phyloP scores from a whole-genome alignment of 495 filamentous ascomycete species.

The Geoglossum glabrum region DNA sequence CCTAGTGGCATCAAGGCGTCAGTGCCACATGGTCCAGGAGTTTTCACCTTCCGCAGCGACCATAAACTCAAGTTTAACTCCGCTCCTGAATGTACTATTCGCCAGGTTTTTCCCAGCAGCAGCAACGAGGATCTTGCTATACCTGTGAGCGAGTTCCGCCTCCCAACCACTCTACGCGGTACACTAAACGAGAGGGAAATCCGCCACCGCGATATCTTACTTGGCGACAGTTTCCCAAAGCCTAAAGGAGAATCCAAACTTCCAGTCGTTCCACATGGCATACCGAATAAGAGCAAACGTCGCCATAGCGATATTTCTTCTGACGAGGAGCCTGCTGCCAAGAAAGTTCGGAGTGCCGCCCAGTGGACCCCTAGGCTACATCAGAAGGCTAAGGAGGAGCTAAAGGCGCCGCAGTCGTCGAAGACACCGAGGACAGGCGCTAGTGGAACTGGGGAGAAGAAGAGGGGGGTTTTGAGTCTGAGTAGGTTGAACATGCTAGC shows the following conservation, averaged over 20 bases:
- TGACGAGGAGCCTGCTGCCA: not conserved
- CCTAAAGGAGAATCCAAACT: too few species aligned
- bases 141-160: conserved; percentile 23
- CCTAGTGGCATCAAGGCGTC: conserved; percentile 9
- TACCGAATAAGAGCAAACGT: conserved; percentile 49
- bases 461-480: not conserved
- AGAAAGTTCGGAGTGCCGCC: not conserved
- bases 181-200: conserved; percentile 51
- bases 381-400: conserved; percentile 45
- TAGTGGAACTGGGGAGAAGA: not conserved
- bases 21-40: conserved; percentile 19
- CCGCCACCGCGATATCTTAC: not conserved
- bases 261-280: conserved; percentile 48
- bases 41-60: conserved; percentile 39
- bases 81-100: conserved; percentile 28
- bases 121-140: conserved; percentile 12
- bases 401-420: conserved; percentile 24
- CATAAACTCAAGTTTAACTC: conserved; percentile 32
- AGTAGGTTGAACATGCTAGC: not conserved
- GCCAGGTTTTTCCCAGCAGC: conserved; percentile 31
- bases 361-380: not conserved
- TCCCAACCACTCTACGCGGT: conserved; percentile 36
- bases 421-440: not conserved
- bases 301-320: not conserved
- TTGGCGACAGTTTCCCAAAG: too few species aligned